Conservation (phyloP, 805 yeast species). For the Lachancea fermentati region DNA sequence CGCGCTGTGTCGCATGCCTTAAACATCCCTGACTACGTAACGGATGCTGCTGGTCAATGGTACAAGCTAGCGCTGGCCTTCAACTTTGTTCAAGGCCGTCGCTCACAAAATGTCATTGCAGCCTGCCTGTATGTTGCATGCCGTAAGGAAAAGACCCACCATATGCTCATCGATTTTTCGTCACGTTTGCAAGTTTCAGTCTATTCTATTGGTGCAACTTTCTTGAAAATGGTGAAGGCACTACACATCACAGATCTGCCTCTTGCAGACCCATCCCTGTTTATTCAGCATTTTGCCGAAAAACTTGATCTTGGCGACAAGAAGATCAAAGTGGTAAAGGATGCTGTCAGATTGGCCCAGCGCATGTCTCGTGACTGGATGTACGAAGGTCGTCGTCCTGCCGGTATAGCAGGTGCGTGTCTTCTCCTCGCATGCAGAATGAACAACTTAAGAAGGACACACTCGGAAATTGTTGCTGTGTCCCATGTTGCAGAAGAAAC, state of each 20-base stretch:
- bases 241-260: constrained; percentile 76
- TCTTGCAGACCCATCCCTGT: constrained; percentile 88
- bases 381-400: constrained; percentile 94
- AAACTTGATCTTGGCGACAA: constrained; percentile 74
- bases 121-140: constrained; percentile 95
- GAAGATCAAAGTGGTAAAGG: constrained; percentile 70
- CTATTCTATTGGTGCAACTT: constrained; percentile 93
- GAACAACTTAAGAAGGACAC: constrained; percentile 90
- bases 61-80: constrained; percentile 78
- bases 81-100: constrained; percentile 94
- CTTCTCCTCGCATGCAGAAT: constrained; percentile 88
- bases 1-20: constrained; percentile 75
- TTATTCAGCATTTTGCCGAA: constrained; percentile 90
- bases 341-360: constrained; percentile 80
- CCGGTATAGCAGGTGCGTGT: constrained; percentile 98
- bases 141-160: constrained; percentile 83
- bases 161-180: constrained; percentile 93
- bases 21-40: constrained; percentile 73
- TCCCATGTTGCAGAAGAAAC: constrained; percentile 96
- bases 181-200: constrained; percentile 87
- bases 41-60: constrained; percentile 86
- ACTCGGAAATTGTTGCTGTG: constrained; percentile 88
- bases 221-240: constrained; percentile 83
- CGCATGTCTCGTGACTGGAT: constrained; percentile 96
- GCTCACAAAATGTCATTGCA: constrained; percentile 91